Base-by-base conservation (phyloP, 2,329 filamentous ascomycete species). In the Apiospora arundinis region DNA sequence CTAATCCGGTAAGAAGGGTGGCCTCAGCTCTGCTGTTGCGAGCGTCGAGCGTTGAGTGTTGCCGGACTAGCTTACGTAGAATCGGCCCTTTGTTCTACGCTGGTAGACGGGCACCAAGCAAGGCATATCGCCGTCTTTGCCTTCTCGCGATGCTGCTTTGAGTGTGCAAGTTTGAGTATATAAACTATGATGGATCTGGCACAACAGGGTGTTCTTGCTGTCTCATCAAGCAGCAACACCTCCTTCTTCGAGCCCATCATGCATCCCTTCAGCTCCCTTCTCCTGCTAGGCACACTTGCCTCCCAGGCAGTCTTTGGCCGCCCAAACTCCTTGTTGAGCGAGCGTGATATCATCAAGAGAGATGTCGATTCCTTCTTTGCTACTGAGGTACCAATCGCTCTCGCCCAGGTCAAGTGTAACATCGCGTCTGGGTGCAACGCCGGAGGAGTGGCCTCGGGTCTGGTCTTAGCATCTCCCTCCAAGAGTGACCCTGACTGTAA, bases 391-490 rank as follows among this genome's bases (percentile, higher is more conserved):
- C 83, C 86, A 9, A 83, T 89, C 74, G 87, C 89, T 2, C 76
- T 89, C 40, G 77, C 81, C 12, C 82, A 86, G 71, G 81, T 91
- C 37, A 78, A 90, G 48, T 89, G 87, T 81, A 91, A 91, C 76
- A 90, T 91, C 73, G 89, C 90, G 4, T 79, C 87, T 12, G 89
- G 89, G 37, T 87, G 86, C 74, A 80, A 86, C 73, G 83, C 84
- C 21, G 72, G 78, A 12, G 86, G 85, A 2, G 88, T 85, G 5
- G 80, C 77, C 45, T 77, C 85, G 1, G 89, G 89, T 3, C 77
- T 87, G 45, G 87, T 91, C 21, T 81, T 91, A 76, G 90, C 90
- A 21, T 87, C 85, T 56, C 90, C 90, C 4, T 87, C 85, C 73
- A 87, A 81, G 46, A 74, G 74, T 21, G 81, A 87, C 68, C 90